Conservation (phyloP, 768 basidiomycete genomes). For the Austroboletus eburneus region DNA sequence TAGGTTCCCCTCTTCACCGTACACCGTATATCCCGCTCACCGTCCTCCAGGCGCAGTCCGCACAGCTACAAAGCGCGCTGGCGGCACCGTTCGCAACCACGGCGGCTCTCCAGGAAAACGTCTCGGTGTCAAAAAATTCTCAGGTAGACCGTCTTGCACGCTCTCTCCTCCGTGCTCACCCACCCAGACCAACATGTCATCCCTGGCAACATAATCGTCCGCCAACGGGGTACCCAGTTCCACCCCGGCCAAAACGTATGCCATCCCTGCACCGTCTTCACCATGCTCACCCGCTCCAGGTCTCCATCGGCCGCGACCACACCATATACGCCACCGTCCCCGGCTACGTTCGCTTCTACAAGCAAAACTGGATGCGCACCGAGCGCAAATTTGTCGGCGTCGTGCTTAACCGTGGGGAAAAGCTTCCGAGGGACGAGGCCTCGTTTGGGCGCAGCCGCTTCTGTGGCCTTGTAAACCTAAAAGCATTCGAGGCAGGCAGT, state of each 20-base stretch:
- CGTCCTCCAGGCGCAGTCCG: conserved; percentile 58
- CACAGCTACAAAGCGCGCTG: conserved; percentile 94
- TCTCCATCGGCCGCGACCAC: conserved; percentile 90
- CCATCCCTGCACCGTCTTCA: conserved; percentile 7
- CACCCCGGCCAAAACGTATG: conserved; percentile 92
- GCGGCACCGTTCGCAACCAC: conserved; percentile 90
- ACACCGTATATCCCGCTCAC: neutral
- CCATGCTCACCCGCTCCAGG: conserved; percentile 43
- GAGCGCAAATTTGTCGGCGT: conserved; percentile 83
- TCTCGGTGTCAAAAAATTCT: conserved; percentile 94
- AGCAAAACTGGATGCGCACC: conserved; percentile 65
- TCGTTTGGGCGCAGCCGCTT: conserved; percentile 76
- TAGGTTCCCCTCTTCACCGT: conserved; percentile 23
- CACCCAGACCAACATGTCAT: conserved; percentile 80
- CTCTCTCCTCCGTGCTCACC: conserved; percentile 8
- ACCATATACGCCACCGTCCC: conserved; percentile 89
- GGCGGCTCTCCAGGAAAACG: conserved; percentile 92
- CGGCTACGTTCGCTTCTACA: conserved; percentile 94
- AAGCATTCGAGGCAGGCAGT: conserved; percentile 24
- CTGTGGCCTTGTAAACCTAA: conserved; percentile 74
- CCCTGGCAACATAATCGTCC: conserved; percentile 93
- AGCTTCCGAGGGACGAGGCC: conserved; percentile 77
- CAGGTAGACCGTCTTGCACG: conserved; percentile 49
- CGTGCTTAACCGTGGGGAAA: conserved; percentile 77
- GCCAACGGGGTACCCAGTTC: conserved; percentile 90